Conservation (phyloP, 2,329 filamentous ascomycete genomes). For the Penicillium sp. region DNA sequence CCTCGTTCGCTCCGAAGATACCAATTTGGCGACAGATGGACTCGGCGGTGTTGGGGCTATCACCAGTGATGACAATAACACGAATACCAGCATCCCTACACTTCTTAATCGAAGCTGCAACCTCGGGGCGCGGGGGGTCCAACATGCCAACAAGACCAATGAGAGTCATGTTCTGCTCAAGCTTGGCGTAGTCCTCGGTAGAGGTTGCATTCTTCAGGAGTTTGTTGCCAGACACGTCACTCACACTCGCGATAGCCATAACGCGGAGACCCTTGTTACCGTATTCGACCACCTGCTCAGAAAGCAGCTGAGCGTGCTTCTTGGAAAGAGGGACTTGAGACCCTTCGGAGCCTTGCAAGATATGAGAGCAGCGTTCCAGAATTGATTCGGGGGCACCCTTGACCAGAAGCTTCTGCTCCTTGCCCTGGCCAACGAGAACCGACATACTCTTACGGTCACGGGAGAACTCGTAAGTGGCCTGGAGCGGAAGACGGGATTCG, state of each 20-base stretch:
- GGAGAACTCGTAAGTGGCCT: constrained; percentile 95
- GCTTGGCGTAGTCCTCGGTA: constrained; percentile 75
- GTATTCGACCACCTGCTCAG: constrained; percentile 81
- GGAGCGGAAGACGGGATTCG: constrained; percentile 69
- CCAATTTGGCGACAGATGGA: constrained; percentile 97
- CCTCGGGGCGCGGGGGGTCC: constrained; percentile 92
- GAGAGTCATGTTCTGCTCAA: constrained; percentile 93
- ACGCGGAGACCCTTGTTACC: constrained; percentile 91
- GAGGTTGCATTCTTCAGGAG: constrained; percentile 75
- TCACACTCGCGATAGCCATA: constrained; percentile 85
- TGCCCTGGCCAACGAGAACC: constrained; percentile 73
- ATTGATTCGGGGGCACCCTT: constrained; percentile 96
- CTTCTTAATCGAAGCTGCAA: constrained; percentile 78
- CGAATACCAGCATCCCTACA: constrained; percentile 93
- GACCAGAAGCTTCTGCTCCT: constrained; percentile 78
- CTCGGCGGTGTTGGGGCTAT: constrained; percentile 97
- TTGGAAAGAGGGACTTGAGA: constrained; percentile 71
- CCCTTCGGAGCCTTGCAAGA: constrained; percentile 74
- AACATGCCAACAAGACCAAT: constrained; percentile 94
- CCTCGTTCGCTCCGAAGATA: constrained; percentile 78
- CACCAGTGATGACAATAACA: constrained; percentile 96
- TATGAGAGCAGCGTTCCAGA: constrained; percentile 85
- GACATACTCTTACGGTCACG: constrained; percentile 99
- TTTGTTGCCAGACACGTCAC: constrained; percentile 70
- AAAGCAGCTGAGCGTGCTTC: constrained; percentile 68